Evolutionary conservation across 495 filamentous ascomycete species (phyloP).

Genomic region (Letharia columbiana): DNA sequence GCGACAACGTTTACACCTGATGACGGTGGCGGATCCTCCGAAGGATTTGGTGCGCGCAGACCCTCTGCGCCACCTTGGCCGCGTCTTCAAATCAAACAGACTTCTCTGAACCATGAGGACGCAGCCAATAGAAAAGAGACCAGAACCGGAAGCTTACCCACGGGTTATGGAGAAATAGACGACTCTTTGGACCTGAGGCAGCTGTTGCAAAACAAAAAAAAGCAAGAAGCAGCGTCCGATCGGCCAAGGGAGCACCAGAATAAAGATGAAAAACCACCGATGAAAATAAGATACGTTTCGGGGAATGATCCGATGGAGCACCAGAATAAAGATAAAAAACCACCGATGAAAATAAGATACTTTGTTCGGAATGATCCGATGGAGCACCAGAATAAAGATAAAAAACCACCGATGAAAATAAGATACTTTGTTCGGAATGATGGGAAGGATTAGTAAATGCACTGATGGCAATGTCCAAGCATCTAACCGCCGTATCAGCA

Average conservation of each 20-base stretch:
- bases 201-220: neutral
- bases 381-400: neutral
- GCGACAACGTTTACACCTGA: too few species aligned
- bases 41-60: too few species aligned
- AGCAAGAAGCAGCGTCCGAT: neutral
- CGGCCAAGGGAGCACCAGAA: neutral
- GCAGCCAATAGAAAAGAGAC: too few species aligned
- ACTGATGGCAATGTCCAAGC: neutral
- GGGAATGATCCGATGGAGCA: neutral
- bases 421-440: neutral
- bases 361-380: neutral
- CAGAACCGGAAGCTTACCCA: too few species aligned
- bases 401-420: neutral
- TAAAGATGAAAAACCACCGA: neutral
- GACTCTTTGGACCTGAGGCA: neutral
- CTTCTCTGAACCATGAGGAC: too few species aligned
- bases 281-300: neutral
- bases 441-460: neutral
- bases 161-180: neutral
- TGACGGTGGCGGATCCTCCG: too few species aligned
- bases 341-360: neutral
- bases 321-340: neutral
- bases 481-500: neutral
- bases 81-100: too few species aligned
- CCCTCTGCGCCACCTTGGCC: too few species aligned